Base-by-base conservation (phyloP, 2,329 filamentous ascomycete genomes). In the Penicillium sumatraense region DNA sequence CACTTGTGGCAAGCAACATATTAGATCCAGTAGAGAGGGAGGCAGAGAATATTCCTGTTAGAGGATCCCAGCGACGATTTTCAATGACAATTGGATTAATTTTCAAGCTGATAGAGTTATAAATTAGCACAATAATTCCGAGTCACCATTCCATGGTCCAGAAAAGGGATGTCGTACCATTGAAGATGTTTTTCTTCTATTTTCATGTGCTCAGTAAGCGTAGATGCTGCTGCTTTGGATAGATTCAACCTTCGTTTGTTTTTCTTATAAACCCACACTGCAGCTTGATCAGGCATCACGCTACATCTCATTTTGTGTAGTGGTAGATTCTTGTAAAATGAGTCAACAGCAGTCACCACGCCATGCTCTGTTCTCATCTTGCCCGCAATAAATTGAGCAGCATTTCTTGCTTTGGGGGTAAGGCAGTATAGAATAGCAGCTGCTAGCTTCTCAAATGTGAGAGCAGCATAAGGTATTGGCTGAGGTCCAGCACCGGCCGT, bases 401-500 rank as follows among this genome's bases (percentile, higher is more conserved):
- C 66, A 5, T 61, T 54, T 11, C 65, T 58, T 10, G 71, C 73
- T 40, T 75, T 64, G 0, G 71, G 64, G 5, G 67, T 72, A 0
- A 81, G 66, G 44, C 75, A 78, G 50, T 71, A 75, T 5, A 54
- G 62, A 38, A 83, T 82, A 3, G 77, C 79, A 1, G 74, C 72
- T 0, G 78, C 76, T 1, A 83, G 66, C 8, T 72, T 77, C 3
- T 76, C 63, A 2, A 73, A 66, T 0, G 72, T 80, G 9, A 83
- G 68, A 11, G 72, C 59, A 42, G 76, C 76, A 56, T 78, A 71
- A 0, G 78, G 75, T 13, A 83, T 76, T 0, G 80, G 80, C 3
- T 67, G 58, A 2, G 80, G 78, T 0, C 81, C 81, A 20, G 79
- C 80, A 3, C 79, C 78, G 2, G 77, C 73, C 31, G 68, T 65